A percentile compares a stretch with the other conserved stretches of the same genome.
Conservation (phyloP, 345 rosid genomes). For the Turritis glabra region DNA sequence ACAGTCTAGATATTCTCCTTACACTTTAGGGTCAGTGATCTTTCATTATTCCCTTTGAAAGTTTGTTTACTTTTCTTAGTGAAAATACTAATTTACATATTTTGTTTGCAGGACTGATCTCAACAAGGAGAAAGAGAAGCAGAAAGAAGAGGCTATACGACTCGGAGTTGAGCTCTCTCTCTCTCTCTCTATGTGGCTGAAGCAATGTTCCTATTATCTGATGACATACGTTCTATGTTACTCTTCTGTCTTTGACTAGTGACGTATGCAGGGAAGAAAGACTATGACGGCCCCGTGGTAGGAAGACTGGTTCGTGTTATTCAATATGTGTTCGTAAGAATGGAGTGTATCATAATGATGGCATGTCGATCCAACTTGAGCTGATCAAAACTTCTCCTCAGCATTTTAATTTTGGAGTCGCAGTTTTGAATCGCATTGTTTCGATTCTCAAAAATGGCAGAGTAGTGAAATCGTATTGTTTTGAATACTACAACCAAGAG, state of each 20-base stretch:
- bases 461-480: neutral
- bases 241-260: neutral
- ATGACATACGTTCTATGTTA: neutral
- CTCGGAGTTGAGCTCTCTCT: slow-evolving; percentile 4
- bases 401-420: too few relatives aligned
- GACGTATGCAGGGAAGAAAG: neutral
- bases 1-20: slow-evolving; percentile 9
- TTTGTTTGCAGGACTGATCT: too few relatives aligned
- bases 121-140: too few relatives aligned
- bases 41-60: neutral
- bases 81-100: too few relatives aligned
- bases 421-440: too few relatives aligned
- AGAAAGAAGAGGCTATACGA: slow-evolving; percentile 1
- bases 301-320: neutral
- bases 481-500: neutral
- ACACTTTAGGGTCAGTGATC: neutral
- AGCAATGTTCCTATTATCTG: slow-evolving; percentile 4
- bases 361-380: neutral
- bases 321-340: neutral
- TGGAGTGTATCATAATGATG: neutral
- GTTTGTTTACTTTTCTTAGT: too few relatives aligned
- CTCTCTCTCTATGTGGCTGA: neutral
- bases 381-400: too few relatives aligned
- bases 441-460: too few relatives aligned
- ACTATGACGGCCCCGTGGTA: neutral